Percentiles rank a stretch among this genome's conserved stretches.
These are phyloP conservation scores for Ceratocystis harringtonii DNA, from an alignment of 2,329 filamentous ascomycete species.

Conservation along the genomic window DNA sequence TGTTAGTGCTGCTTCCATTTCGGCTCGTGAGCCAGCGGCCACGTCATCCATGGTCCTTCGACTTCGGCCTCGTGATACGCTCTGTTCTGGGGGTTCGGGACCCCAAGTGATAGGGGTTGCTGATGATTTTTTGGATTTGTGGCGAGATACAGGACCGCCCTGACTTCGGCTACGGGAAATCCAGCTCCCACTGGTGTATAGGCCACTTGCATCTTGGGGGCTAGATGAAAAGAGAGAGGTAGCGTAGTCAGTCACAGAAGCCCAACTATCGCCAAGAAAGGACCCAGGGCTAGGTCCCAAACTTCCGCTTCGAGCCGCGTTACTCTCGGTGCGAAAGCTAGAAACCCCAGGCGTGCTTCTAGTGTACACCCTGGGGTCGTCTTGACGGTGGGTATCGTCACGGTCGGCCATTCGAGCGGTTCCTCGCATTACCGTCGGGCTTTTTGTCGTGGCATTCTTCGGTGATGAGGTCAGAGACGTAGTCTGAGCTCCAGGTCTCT, in stretches of 20 bases:
- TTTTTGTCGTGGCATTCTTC: background rate
- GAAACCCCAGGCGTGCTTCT: background rate
- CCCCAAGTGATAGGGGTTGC: slow-evolving; percentile 30
- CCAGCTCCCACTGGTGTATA: background rate
- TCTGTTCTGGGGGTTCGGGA: slow-evolving; percentile 30
- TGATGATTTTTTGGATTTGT: slow-evolving; percentile 7
- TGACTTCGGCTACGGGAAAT: slow-evolving; percentile 11
- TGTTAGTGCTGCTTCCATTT: slow-evolving; percentile 40
- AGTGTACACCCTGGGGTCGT: background rate
- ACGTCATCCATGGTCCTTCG: slow-evolving; percentile 30
- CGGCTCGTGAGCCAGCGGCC: slow-evolving; percentile 37
- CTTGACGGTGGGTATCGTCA: background rate
- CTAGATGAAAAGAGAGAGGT: slow-evolving; percentile 11
- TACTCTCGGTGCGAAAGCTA: background rate
- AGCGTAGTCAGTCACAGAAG: slow-evolving; percentile 17
- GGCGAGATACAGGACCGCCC: background rate
- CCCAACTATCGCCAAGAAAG: slow-evolving; percentile 16
- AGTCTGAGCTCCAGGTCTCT: background rate
- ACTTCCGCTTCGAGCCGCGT: background rate
- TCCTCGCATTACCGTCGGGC: slow-evolving; percentile 14
- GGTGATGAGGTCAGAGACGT: background rate
- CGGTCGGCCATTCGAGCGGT: slow-evolving; percentile 15
- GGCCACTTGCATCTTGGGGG: background rate
- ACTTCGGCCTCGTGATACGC: slow-evolving; percentile 18
- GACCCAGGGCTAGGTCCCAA: slow-evolving; percentile 10